Conservation (phyloP, 192 early-diverging fungal species). For the Coemansia sp. region DNA sequence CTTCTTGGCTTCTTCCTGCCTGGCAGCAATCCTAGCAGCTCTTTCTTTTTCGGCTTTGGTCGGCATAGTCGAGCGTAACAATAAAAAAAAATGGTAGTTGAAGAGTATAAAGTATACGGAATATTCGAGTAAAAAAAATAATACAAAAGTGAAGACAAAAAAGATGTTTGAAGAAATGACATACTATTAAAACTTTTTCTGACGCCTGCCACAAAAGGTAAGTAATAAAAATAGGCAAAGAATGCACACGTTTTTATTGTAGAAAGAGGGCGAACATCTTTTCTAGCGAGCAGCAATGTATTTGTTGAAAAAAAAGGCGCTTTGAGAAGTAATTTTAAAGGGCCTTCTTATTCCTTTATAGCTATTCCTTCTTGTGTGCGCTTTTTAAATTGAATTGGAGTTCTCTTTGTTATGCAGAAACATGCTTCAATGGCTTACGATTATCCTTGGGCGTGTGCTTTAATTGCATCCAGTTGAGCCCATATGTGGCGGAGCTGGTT, state of each 20-base stretch:
- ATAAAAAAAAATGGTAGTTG: not conserved
- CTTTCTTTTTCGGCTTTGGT: not conserved
- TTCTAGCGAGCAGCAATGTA: not conserved
- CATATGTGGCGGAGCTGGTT: not conserved
- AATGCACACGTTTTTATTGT: not conserved
- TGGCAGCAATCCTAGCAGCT: not conserved
- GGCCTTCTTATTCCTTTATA: too few species aligned
- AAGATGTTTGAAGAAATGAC: too few species aligned
- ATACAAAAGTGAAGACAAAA: not conserved
- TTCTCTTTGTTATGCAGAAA: too few species aligned
- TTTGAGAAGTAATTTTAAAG: too few species aligned
- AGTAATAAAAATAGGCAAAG: not conserved
- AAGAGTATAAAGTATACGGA: constrained; percentile 18
- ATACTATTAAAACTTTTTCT: not conserved
- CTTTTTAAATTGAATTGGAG: too few species aligned
- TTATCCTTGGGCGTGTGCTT: too few species aligned
- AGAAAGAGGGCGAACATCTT: not conserved
- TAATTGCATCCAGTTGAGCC: not conserved
- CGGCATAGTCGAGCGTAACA: not conserved
- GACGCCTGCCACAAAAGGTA: not conserved
- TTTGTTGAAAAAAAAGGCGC: too few species aligned
- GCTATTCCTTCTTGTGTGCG: too few species aligned
- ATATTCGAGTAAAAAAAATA: not conserved
- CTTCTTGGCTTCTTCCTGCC: not conserved
- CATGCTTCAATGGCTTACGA: too few species aligned